Base-by-base conservation (phyloP, 495 filamentous ascomycete species). In the Rusavskia elegans region DNA sequence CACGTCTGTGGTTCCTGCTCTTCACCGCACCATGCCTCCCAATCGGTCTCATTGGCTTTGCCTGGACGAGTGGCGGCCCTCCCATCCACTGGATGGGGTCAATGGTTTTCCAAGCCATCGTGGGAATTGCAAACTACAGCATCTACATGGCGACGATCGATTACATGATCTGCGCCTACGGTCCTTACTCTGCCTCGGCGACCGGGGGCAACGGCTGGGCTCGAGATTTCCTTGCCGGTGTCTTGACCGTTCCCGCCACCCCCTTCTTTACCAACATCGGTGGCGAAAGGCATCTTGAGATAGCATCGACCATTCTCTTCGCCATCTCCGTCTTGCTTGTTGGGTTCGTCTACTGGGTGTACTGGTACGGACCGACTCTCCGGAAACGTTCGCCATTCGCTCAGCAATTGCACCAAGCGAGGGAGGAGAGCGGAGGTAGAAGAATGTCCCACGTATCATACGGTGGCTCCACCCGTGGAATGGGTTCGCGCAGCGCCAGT, bases 161-260 rank as follows among this genome's bases (percentile, higher is more conserved):
- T 63, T 85, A 85, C 64, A 84, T 84, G 74, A 77, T 85, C 52
- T 74, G 71, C 57, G 76, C 79, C 21, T 85, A 85, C 53, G 82
- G 82, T 1, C 79, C 80, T 0, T 85, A 85, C 66, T 82, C 81
- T 4, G 80, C 82, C 5, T 84, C 80, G 7, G 82, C 82, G 0
- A 85, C 82, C 8, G 82, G 82, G 53, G 82, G 82, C 41, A 85
- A 85, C 57, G 82, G 80, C 53, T 84, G 74, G 75, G 71, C 85
- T 46, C 76, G 87, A 56, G 87, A 93, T 63, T 85, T 93, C 68
- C 68, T 93, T 11, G 87, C 87, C 50, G 87, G 87, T 70, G 73
- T 87, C 8, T 70, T 87, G 30, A 87, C 85, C 11, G 72, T 86
- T 37, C 79, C 78, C 1, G 84, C 85, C 0, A 85, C 80, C 0